A percentile compares a stretch with the other conserved stretches of the same genome.
phyloP scores from a whole-genome alignment of 192 early-diverging fungal species.

The Podila epicladia region DNA sequence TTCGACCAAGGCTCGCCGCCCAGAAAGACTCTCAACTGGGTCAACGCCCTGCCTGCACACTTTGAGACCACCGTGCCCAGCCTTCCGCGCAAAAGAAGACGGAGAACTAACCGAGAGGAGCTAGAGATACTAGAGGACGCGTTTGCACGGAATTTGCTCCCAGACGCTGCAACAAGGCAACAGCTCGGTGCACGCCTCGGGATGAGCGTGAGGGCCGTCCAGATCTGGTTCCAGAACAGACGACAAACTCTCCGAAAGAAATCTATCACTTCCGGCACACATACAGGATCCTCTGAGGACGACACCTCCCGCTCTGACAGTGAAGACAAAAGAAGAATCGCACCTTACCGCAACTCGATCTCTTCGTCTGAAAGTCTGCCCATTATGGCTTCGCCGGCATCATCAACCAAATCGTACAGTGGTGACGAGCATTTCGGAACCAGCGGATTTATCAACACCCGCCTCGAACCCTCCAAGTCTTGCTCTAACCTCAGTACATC shows the following conservation, averaged over 20 bases:
- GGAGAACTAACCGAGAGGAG: constrained; percentile 69
- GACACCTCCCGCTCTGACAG: constrained; percentile 16
- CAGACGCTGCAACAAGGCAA: constrained; percentile 71
- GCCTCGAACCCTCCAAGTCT: too few relatives aligned
- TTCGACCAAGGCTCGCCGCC: constrained; percentile 26
- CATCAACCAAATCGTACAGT: not conserved
- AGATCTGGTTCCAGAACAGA: constrained; percentile 87
- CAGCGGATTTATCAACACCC: too few relatives aligned
- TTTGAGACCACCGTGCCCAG: constrained; percentile 26
- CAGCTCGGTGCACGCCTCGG: constrained; percentile 68
- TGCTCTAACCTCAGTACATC: not conserved
- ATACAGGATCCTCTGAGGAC: constrained; percentile 21
- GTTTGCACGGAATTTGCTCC: constrained; percentile 75
- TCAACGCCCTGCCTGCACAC: constrained; percentile 43
- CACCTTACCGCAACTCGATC: not conserved
- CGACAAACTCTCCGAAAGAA: constrained; percentile 71
- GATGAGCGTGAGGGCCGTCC: constrained; percentile 78
- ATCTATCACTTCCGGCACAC: constrained; percentile 9
- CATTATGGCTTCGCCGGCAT: not conserved
- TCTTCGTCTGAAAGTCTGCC: not conserved
- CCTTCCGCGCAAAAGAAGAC: constrained; percentile 43
- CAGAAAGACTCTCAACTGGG: constrained; percentile 49
- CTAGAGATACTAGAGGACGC: constrained; percentile 74
- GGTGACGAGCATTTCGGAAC: not conserved
- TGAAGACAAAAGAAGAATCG: too few relatives aligned